Evolutionary conservation across 2,329 filamentous ascomycete species (phyloP).

Genomic region (Elsinoe australis): DNA sequence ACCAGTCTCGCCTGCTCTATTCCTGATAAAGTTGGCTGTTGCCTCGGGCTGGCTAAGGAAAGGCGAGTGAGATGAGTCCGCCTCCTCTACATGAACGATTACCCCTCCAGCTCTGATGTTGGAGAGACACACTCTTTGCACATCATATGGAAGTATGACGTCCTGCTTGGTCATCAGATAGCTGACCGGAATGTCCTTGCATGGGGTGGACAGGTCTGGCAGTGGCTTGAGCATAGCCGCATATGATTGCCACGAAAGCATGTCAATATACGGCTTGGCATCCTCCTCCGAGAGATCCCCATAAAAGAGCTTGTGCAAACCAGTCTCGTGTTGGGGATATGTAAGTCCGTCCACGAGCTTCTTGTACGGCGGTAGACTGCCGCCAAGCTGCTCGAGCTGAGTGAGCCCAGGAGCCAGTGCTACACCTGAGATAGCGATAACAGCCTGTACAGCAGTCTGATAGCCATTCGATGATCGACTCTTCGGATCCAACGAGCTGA

Average conservation of each 20-base stretch:
- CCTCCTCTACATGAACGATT: not conserved
- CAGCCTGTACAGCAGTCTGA: constrained; percentile 18
- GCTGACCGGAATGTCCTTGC: constrained; percentile 30
- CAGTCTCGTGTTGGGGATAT: not conserved
- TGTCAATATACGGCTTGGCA: constrained; percentile 21
- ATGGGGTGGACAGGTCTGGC: not conserved
- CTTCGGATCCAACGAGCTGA: constrained; percentile 18
- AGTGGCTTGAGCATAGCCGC: not conserved
- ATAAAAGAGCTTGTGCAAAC: constrained; percentile 27
- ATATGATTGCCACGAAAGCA: constrained; percentile 23
- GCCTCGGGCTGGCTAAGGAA: not conserved
- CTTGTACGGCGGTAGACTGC: not conserved
- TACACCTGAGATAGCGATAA: constrained; percentile 20
- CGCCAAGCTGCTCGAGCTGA: constrained; percentile 3
- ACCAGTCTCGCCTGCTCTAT: not conserved
- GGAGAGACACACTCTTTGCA: constrained; percentile 28
- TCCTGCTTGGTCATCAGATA: constrained; percentile 34
- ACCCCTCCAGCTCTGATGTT: not conserved
- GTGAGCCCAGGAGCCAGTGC: constrained; percentile 2
- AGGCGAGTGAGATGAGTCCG: not conserved
- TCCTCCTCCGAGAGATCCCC: constrained; percentile 29
- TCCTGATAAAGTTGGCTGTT: not conserved
- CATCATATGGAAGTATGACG: constrained; percentile 27
- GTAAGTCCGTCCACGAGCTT: not conserved
- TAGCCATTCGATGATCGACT: constrained; percentile 15